Base-by-base conservation (phyloP, 345 rosid genomes). In the Acer negundo region DNA sequence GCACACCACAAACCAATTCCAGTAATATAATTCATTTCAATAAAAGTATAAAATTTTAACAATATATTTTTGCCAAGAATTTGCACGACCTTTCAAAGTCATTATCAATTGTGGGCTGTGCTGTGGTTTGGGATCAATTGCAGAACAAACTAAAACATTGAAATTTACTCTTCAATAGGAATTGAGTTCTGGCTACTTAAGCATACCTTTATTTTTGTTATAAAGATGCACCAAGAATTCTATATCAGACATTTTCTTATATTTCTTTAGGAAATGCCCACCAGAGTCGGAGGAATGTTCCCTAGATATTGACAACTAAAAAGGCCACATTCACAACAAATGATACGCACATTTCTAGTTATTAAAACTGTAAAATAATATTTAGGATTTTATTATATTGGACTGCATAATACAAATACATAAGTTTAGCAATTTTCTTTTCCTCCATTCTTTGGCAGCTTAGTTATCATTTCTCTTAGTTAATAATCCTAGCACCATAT, bases 221-320 rank as follows among this genome's bases (percentile, higher is more conserved):
- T 51, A 24, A 70, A 53, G 40, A 24, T 26, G n/a, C 74, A 70
- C 20, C 46, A 16, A 28, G n/a, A 70, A 59, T 70, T 53, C 62
- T 9, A 26, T 38, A 20, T 47, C 73, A 51, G 15, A 31, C 44
- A 51, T 70, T 70, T 70, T 70, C 44, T 38, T 55, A 26, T 31
- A 28, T 51, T 26, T 70, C 19, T n/a, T 58, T n/a, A 58, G 62
- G 62, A 58, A 58, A 16, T 42, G 46, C 46, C 11, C 11, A 42
- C 46, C 46, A 42, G 2, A 8, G 46, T 8, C 10, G 46, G 46
- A 42, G 2, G 46, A 42, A 42, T 42, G 46, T 42, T 42, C 46
- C 46, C 46, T 42, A 42, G 46, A 42, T 9, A 42, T 42, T 42
- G 46, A 42, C 46, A 7, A 7, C 46, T 42, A 42, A 42, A 42